phyloP scores from a whole-genome alignment of 306 rosid species.

The Vigna unguiculata region DNA sequence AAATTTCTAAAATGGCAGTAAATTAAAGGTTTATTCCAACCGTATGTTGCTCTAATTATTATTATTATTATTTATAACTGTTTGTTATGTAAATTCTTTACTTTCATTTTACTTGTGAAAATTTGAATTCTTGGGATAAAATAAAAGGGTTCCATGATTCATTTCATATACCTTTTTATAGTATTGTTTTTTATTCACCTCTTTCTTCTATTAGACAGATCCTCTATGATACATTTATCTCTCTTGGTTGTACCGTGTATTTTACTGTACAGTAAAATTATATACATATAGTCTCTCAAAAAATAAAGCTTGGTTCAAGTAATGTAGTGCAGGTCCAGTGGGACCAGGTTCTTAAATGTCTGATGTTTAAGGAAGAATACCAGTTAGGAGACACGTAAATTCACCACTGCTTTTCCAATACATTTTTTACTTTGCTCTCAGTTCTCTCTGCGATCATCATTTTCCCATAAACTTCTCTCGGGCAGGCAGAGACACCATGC shows the following conservation, averaged over 20 bases:
- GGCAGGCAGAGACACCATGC: conserved; percentile 53
- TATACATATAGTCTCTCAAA: background rate
- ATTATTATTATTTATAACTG: background rate
- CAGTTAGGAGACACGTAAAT: conserved; percentile 50
- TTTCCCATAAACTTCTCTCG: conserved; percentile 46
- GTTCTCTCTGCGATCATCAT: conserved; percentile 47
- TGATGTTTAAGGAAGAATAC: conserved; percentile 53
- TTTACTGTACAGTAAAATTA: background rate
- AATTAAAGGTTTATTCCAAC: conserved; percentile 28
- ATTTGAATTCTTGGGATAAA: conserved; percentile 3
- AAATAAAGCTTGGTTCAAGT: conserved; percentile 21
- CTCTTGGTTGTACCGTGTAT: background rate
- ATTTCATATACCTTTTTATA: background rate
- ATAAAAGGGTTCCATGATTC: background rate
- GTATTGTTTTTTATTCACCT: background rate
- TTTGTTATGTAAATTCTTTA: conserved; percentile 8
- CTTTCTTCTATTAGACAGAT: background rate
- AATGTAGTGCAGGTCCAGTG: conserved; percentile 49
- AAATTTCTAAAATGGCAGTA: conserved; percentile 36
- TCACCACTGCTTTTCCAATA: conserved; percentile 46
- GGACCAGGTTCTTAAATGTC: conserved; percentile 62
- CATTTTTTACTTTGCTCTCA: conserved; percentile 20
- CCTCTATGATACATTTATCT: background rate
- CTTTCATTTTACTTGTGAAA: background rate
- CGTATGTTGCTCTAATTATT: background rate